Evolutionary conservation across 805 yeast genomes (phyloP).

Genomic region (Metschnikowia amazonensis): DNA sequence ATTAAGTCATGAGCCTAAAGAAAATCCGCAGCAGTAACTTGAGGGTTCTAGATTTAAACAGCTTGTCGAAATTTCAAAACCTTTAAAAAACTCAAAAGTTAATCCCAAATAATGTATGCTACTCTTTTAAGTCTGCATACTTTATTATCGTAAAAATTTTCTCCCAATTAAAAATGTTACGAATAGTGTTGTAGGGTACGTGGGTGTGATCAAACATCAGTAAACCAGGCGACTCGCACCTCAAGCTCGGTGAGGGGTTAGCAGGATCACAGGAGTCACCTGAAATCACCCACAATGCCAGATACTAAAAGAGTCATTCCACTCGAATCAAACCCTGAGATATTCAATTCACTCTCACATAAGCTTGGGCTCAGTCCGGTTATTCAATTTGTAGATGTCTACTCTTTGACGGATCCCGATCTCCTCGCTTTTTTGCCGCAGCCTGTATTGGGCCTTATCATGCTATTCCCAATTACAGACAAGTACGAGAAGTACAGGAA

Average conservation of each 20-base stretch:
- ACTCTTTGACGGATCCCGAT: conserved; percentile 81
- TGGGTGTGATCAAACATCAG: neutral
- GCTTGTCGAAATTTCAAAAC: neutral
- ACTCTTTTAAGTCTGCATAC: neutral
- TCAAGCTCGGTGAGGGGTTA: neutral
- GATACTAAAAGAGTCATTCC: conserved; percentile 57
- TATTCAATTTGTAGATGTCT: conserved; percentile 72
- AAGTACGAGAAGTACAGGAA: conserved; percentile 52
- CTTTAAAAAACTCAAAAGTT: neutral
- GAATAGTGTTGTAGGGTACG: neutral
- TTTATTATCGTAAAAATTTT: neutral
- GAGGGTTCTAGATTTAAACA: neutral
- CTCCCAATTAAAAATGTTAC: neutral
- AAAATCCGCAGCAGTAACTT: too few species aligned
- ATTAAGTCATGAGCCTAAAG: neutral
- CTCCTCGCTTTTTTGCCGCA: conserved; percentile 74
- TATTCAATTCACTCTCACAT: conserved; percentile 67
- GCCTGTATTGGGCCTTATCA: conserved; percentile 71
- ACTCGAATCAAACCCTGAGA: conserved; percentile 83
- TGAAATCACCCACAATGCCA: conserved; percentile 8
- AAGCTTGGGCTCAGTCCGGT: conserved; percentile 62
- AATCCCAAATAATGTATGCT: neutral
- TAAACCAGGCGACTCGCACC: neutral
- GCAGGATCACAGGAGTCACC: neutral
- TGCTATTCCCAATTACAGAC: conserved; percentile 76